phyloP scores from a whole-genome alignment of 1,139 yeast species.

The Sporopachydermia cereana region DNA sequence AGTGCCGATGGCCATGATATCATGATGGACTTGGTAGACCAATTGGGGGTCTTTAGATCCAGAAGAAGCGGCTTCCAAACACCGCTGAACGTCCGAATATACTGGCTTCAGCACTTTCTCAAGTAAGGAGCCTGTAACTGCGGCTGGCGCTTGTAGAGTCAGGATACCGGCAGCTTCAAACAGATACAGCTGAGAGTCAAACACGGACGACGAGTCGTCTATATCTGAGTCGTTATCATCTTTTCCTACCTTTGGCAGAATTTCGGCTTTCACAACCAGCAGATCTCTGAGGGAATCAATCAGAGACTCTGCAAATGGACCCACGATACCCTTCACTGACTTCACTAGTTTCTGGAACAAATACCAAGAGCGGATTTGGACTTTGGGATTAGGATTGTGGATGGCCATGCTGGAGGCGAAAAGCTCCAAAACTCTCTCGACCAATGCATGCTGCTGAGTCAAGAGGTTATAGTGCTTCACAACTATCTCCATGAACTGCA shows the following conservation, averaged over 20 bases:
- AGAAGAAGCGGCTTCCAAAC: conserved; percentile 34
- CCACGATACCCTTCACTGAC: conserved; percentile 54
- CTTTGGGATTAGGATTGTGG: conserved; percentile 59
- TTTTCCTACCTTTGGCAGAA: conserved; percentile 26
- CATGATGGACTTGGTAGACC: conserved; percentile 73
- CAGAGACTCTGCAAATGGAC: conserved; percentile 32
- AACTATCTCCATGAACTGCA: conserved; percentile 72
- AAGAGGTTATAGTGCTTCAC: conserved; percentile 69
- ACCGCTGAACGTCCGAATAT: conserved; percentile 58
- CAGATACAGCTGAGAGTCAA: conserved; percentile 69
- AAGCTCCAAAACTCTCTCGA: conserved; percentile 56
- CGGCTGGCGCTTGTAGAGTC: conserved; percentile 19
- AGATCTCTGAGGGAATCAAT: conserved; percentile 41
- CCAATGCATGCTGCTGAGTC: conserved; percentile 33
- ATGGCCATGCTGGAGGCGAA: conserved; percentile 77
- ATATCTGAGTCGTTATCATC: conserved; percentile 28
- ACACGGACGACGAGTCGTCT: conserved; percentile 47
- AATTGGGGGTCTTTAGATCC: conserved; percentile 32
- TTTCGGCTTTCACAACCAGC: conserved; percentile 46
- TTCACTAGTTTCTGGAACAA: conserved; percentile 74
- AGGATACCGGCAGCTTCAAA: conserved; percentile 73
- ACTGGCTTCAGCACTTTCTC: conserved; percentile 68
- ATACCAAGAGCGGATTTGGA: conserved; percentile 83
- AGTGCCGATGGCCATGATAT: conserved; percentile 81
- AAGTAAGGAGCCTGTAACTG: conserved; percentile 18